These are phyloP conservation scores for Coniochaeta ligniaria DNA, from an alignment of 2,329 filamentous ascomycete species.

Conservation along the genomic window DNA sequence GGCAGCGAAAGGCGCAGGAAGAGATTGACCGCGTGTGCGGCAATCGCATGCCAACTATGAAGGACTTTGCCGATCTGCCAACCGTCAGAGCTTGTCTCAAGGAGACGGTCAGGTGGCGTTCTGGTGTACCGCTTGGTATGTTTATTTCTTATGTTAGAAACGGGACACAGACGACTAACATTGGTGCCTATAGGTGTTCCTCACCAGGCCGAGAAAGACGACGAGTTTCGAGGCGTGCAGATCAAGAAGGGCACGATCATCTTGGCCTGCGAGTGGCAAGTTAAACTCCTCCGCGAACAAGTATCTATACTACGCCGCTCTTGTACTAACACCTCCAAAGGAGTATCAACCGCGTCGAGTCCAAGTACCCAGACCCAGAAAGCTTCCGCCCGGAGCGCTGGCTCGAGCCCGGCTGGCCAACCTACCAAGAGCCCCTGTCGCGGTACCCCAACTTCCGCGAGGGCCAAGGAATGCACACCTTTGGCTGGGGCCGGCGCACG, in stretches of 20 bases:
- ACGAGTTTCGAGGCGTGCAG: conserved; percentile 36
- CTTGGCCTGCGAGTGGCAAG: conserved; percentile 41
- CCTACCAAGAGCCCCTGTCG: conserved; percentile 57
- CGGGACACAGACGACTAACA: neutral
- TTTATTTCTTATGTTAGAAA: neutral
- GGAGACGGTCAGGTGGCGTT: conserved; percentile 52
- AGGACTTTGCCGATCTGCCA: conserved; percentile 42
- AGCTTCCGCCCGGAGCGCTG: conserved; percentile 55
- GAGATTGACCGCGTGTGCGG: conserved; percentile 51
- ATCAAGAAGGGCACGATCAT: conserved; percentile 42
- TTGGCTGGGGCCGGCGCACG: conserved; percentile 56
- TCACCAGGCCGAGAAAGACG: conserved; percentile 39
- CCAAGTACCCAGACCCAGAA: conserved; percentile 57
- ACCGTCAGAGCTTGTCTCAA: conserved; percentile 48
- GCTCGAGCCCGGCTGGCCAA: conserved; percentile 55
- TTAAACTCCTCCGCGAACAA: neutral
- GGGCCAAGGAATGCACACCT: conserved; percentile 51
- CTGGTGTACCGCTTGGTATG: conserved; percentile 42
- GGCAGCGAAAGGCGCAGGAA: conserved; percentile 44
- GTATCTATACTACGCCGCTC: neutral
- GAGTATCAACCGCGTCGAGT: conserved; percentile 50
- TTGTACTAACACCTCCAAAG: conserved; percentile 19
- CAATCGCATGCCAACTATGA: conserved; percentile 41
- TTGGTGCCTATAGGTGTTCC: conserved; percentile 29
- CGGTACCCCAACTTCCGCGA: conserved; percentile 56